Base-by-base conservation (phyloP, 2,329 filamentous ascomycete genomes). In the Alternaria panax region DNA sequence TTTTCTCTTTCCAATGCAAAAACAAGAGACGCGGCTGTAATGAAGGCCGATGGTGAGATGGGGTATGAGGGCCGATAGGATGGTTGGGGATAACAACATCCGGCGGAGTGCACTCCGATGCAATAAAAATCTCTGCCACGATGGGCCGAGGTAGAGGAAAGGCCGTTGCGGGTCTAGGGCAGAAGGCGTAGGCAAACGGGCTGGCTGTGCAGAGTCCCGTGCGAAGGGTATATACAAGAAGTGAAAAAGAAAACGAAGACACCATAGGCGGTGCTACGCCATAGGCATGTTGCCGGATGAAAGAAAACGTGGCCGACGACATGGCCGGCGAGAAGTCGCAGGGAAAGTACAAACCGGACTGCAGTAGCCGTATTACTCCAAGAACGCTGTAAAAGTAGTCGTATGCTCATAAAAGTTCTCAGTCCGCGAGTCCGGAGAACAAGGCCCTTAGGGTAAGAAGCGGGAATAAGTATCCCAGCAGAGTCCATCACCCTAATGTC, bases 401-500 rank as follows among this genome's bases (percentile, higher is more conserved):
- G 48, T 51, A 28, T 36, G 48, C 48, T 51, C 48, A 18, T 51
- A 40, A 51, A 28, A 40, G 25, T 28, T 25, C 30, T 20, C 28
- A 34, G 28, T 24, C 30, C 14, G 12, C 25, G 12, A 5, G 2
- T 12, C 18, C 7, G 3, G 48, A 20, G 34, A 51, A 51, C 48
- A 27, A 20, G 48, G 7, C 24, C n/a, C 38, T 28, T n/a, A 4
- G 7, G 45, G 8, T 6, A 25, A 9, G 30, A 48, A 8, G 45
- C 20, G 45, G 20, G 30, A 36, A 22, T 20, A 36, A 48, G 3
- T 11, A 2, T n/a, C 20, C 45, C 3, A 41, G 12, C 14, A 5
- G 28, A 54, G 45, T 51, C 64, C 66, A 73, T 50, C 66, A 63
- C 28, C 59, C 60, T 50, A 74, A 54, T n/a, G 62, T 62, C 60